phyloP scores from a whole-genome alignment of 768 basidiomycete genomes.

The Trametopsis cervina region DNA sequence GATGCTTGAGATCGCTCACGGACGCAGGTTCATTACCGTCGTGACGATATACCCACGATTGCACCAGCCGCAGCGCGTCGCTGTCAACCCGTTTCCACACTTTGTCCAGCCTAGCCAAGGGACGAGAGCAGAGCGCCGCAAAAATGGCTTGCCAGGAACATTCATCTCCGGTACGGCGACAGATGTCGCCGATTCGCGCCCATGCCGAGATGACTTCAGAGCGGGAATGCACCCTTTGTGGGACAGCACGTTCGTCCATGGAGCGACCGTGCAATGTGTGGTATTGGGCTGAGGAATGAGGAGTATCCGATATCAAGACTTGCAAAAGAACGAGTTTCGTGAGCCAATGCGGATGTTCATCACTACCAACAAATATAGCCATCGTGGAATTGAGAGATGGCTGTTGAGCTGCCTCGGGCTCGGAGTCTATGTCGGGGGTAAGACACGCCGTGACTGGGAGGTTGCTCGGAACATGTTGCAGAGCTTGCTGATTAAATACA shows the following conservation, averaged over 20 bases:
- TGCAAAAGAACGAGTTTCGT: conserved; percentile 68
- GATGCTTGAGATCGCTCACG: conserved; percentile 38
- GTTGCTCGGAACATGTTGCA: conserved; percentile 44
- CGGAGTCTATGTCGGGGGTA: conserved; percentile 3
- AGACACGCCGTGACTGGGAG: conserved; percentile 20
- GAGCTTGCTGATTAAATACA: conserved; percentile 46
- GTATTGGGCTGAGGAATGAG: conserved; percentile 9
- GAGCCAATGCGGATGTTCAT: conserved; percentile 74
- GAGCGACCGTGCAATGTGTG: conserved; percentile 19
- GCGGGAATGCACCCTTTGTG: conserved; percentile 60
- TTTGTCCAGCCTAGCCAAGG: conserved; percentile 71
- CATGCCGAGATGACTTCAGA: conserved; percentile 69
- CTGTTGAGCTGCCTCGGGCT: neutral
- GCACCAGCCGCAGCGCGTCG: conserved; percentile 47
- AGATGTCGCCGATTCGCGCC: conserved; percentile 68
- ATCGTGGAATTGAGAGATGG: conserved; percentile 4
- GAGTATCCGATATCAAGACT: conserved; percentile 56
- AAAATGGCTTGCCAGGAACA: conserved; percentile 72
- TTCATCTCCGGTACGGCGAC: conserved; percentile 67
- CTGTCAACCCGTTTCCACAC: conserved; percentile 74
- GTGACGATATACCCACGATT: conserved; percentile 56
- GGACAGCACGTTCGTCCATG: conserved; percentile 24
- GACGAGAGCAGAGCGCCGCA: conserved; percentile 64
- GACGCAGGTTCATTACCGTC: conserved; percentile 24
- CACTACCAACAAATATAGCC: conserved; percentile 53